These are phyloP conservation scores for Alternaria angustiovoidea DNA, from an alignment of 2,329 filamentous ascomycete species.

Conservation along the genomic window DNA sequence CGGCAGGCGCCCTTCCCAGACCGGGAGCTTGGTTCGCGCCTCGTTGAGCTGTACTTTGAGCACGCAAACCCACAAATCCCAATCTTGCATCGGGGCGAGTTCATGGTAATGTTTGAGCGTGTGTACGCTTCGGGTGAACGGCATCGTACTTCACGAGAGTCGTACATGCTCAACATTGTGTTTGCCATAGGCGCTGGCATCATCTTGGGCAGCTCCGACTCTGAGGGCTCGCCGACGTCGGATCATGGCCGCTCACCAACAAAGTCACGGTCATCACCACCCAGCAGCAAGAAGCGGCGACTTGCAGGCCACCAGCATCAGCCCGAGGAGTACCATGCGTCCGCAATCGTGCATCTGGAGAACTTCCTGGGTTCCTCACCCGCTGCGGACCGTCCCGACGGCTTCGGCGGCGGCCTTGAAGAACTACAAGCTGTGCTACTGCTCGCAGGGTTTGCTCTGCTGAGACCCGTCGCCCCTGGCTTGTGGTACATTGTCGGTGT, in stretches of 20 bases:
- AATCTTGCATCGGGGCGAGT: conserved; percentile 86
- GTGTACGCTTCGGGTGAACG: conserved; percentile 76
- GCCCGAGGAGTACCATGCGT: conserved; percentile 95
- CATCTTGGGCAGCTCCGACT: conserved; percentile 70
- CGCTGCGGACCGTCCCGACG: conserved; percentile 62
- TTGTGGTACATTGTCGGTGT: conserved; percentile 98
- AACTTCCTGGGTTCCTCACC: conserved; percentile 76
- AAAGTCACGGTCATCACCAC: conserved; percentile 42
- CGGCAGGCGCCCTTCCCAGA: conserved; percentile 85
- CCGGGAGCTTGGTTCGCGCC: conserved; percentile 72
- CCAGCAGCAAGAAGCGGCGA: conserved; percentile 49
- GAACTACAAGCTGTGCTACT: conserved; percentile 93
- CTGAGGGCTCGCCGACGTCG: conserved; percentile 43
- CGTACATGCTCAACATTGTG: conserved; percentile 97
- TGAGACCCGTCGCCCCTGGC: conserved; percentile 90
- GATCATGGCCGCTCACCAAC: conserved; percentile 39
- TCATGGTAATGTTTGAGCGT: conserved; percentile 85
- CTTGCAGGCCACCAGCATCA: conserved; percentile 69
- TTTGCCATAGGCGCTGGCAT: conserved; percentile 96
- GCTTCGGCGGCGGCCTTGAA: conserved; percentile 87
- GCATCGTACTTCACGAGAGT: conserved; percentile 75
- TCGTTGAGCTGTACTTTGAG: conserved; percentile 90
- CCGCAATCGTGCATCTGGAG: conserved; percentile 90
- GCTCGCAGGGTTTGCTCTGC: conserved; percentile 87
- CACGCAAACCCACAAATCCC: conserved; percentile 97